A percentile compares a stretch with the other conserved stretches of the same genome.
phyloP scores from a whole-genome alignment of 495 filamentous ascomycete genomes.

The Penicillium arizonense region DNA sequence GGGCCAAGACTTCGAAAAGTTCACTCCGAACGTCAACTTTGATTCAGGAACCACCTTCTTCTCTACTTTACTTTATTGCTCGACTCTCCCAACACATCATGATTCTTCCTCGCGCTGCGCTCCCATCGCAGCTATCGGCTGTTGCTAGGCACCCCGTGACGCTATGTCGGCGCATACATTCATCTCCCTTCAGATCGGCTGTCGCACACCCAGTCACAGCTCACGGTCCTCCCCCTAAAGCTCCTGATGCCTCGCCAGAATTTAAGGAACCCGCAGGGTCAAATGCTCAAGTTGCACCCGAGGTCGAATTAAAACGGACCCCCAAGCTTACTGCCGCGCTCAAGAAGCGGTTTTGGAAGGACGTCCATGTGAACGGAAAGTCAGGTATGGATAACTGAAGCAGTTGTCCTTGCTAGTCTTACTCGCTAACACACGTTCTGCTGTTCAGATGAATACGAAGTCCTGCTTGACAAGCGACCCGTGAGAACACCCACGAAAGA shows the following conservation, averaged over 20 bases:
- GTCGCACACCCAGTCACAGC: constrained; percentile 69
- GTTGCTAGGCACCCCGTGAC: constrained; percentile 15
- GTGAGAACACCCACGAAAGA: constrained; percentile 74
- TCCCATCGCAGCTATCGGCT: constrained; percentile 20
- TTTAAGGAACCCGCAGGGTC: constrained; percentile 50
- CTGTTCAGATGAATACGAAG: constrained; percentile 52
- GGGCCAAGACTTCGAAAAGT: constrained; percentile 11
- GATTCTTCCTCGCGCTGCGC: constrained; percentile 23
- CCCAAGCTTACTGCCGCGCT: constrained; percentile 45
- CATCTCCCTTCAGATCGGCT: constrained; percentile 48
- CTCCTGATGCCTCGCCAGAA: constrained; percentile 61
- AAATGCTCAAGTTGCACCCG: constrained; percentile 45
- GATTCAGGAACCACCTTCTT: constrained; percentile 2
- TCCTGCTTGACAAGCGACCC: constrained; percentile 77
- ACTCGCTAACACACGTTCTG: not conserved
- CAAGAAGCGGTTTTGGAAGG: constrained; percentile 80
- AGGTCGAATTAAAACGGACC: constrained; percentile 37
- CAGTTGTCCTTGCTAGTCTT: not conserved
- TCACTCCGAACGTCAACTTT: not conserved
- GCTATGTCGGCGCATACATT: constrained; percentile 48
- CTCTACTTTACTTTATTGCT: not conserved
- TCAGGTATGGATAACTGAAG: constrained; percentile 36
- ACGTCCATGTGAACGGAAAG: constrained; percentile 61
- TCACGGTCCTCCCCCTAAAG: constrained; percentile 79
- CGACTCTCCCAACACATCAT: not conserved